These are phyloP conservation scores for Sporothrix euskadiensis DNA, from an alignment of 2,329 filamentous ascomycete species.

Conservation along the genomic window DNA sequence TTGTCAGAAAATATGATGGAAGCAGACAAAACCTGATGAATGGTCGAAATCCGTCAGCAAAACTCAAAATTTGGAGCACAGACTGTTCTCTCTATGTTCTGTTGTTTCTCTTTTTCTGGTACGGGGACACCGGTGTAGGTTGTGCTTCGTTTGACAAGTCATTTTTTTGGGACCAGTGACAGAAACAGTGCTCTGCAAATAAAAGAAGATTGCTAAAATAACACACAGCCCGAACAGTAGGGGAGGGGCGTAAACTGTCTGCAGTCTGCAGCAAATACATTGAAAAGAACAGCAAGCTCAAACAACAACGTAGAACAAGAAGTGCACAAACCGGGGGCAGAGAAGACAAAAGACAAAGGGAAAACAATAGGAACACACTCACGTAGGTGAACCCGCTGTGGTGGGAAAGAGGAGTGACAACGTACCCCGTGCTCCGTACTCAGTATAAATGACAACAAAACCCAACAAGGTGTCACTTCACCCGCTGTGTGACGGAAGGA, in stretches of 20 bases:
- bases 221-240: neutral
- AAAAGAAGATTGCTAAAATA: neutral
- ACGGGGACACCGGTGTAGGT: neutral
- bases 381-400: neutral
- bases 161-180: conserved; percentile 8
- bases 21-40: neutral
- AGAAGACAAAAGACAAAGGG: neutral
- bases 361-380: neutral
- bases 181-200: neutral
- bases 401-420: neutral
- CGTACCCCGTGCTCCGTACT: too few relatives aligned
- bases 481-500: neutral
- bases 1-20: neutral
- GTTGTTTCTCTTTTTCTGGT: neutral
- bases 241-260: neutral
- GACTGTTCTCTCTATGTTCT: neutral
- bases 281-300: neutral
- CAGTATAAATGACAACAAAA: neutral
- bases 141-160: conserved; percentile 19
- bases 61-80: neutral
- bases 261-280: neutral
- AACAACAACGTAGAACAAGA: neutral
- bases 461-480: neutral
- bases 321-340: neutral
- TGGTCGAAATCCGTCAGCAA: neutral